Percentiles rank a stretch among this genome's conserved stretches.
These are phyloP conservation scores for Colletotrichum sansevieriae DNA, from an alignment of 2,329 filamentous ascomycete species.

Conservation along the genomic window DNA sequence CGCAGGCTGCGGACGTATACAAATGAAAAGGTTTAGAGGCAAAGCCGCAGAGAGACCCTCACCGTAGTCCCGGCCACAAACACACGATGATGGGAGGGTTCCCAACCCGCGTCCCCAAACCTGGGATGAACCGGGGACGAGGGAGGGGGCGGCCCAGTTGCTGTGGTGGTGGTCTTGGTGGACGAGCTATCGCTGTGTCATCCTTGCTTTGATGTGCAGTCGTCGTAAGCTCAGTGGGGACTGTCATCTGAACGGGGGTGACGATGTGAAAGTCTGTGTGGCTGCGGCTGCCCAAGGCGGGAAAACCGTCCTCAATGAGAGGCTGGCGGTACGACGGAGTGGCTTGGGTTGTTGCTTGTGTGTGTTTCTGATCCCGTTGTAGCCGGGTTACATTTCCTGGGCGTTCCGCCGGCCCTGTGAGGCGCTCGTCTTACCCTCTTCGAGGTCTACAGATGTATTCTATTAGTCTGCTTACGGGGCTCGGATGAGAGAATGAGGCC, in stretches of 20 bases:
- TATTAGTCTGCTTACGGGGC: slow-evolving; percentile 15
- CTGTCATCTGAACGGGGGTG: slow-evolving; percentile 35
- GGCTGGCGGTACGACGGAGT: slow-evolving; percentile 7
- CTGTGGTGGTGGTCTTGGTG: too few species aligned
- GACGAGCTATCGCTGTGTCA: slow-evolving; percentile 18
- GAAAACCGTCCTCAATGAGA: background rate
- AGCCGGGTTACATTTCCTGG: slow-evolving; percentile 22
- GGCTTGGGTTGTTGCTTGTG: slow-evolving; percentile 1
- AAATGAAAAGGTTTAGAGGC: background rate
- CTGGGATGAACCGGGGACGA: slow-evolving; percentile 15
- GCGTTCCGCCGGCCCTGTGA: slow-evolving; percentile 9
- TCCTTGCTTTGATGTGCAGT: slow-evolving; percentile 42
- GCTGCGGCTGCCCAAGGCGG: slow-evolving; percentile 2
- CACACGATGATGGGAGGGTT: slow-evolving; percentile 17
- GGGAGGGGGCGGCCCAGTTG: background rate
- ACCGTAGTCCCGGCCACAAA: slow-evolving; percentile 8
- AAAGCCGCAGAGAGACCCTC: background rate
- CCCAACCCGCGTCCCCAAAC: background rate
- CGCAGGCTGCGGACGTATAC: background rate
- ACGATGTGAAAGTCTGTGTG: slow-evolving; percentile 20
- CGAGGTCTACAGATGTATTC: background rate
- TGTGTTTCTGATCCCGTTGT: slow-evolving; percentile 30
- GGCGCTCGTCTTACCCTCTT: slow-evolving; percentile 20
- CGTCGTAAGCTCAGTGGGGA: slow-evolving; percentile 40
- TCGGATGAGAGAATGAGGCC: slow-evolving; percentile 3